Conservation (phyloP, 2,329 filamentous ascomycete species). For the Paracoccidioides lutzii region DNA sequence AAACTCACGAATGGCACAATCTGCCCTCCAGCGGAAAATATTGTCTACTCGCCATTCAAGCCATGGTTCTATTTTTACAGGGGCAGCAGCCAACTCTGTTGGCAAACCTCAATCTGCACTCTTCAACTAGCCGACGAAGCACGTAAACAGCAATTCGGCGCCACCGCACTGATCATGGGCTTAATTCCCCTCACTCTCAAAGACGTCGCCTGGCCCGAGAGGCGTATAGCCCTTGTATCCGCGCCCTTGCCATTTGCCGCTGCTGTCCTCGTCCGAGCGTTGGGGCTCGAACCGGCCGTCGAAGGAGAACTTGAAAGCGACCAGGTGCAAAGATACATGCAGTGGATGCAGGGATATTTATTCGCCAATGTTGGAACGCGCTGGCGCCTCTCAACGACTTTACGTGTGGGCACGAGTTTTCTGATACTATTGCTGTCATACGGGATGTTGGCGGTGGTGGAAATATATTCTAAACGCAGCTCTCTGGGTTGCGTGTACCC, state of each 20-base stretch:
- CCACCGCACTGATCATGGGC: constrained; percentile 22
- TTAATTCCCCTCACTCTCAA: constrained; percentile 21
- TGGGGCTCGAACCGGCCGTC: constrained; percentile 14
- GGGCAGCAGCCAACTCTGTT: constrained; percentile 13
- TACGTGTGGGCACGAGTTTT: neutral
- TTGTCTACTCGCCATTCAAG: constrained; percentile 35
- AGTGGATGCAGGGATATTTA: constrained; percentile 4
- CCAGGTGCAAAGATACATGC: constrained; percentile 6
- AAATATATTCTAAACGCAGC: constrained; percentile 21
- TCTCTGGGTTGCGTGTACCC: constrained; percentile 21
- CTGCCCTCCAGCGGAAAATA: constrained; percentile 33
- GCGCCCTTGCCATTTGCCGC: constrained; percentile 7
- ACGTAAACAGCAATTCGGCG: constrained; percentile 22
- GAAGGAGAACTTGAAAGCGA: constrained; percentile 4
- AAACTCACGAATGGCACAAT: neutral
- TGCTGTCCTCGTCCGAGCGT: constrained; percentile 16
- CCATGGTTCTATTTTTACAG: constrained; percentile 6
- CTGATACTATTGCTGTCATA: constrained; percentile 10
- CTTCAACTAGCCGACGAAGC: constrained; percentile 16
- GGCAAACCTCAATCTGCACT: constrained; percentile 19
- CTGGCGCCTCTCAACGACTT: constrained; percentile 1
- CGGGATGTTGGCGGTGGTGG: constrained; percentile 15
- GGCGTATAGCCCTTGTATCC: constrained; percentile 15
- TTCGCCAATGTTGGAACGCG: neutral
- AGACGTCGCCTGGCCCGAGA: constrained; percentile 23